Percentiles rank a stretch among this genome's conserved stretches.
Conservation (phyloP, 1,284 basidiomycete species). For the Ceratobasidium sp. region DNA sequence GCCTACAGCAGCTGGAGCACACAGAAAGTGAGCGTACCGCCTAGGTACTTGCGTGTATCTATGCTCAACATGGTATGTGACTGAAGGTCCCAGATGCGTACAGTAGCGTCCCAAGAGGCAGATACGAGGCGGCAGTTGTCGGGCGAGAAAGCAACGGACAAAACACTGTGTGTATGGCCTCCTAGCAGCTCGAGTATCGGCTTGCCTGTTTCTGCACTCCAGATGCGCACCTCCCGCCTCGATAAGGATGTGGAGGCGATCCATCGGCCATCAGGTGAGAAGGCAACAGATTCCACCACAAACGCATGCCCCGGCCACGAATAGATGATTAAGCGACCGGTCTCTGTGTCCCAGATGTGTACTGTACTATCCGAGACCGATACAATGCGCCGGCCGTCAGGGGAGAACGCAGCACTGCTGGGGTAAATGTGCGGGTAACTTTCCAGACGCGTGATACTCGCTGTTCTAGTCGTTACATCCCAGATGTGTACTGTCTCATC, state of each 20-base stretch:
- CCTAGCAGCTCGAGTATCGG: neutral
- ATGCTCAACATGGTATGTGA: neutral
- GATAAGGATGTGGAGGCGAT: neutral
- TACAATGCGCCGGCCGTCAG: too few relatives aligned
- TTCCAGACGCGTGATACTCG: too few relatives aligned
- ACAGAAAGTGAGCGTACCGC: slow-evolving; percentile 52
- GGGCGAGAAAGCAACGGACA: slow-evolving; percentile 37
- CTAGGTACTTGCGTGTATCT: neutral
- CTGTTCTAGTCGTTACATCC: too few relatives aligned
- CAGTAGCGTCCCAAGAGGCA: slow-evolving; percentile 16
- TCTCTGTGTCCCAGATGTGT: too few relatives aligned
- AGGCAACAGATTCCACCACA: too few relatives aligned
- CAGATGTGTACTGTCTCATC: slow-evolving; percentile 27
- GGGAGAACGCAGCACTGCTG: too few relatives aligned
- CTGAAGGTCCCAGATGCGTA: slow-evolving; percentile 38
- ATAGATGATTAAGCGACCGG: too few relatives aligned
- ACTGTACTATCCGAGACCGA: too few relatives aligned
- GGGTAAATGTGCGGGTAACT: too few relatives aligned
- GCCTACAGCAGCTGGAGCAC: slow-evolving; percentile 60
- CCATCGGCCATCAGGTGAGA: too few relatives aligned
- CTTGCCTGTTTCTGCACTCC: neutral
- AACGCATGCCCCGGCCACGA: too few relatives aligned
- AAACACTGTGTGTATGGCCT: slow-evolving; percentile 6
- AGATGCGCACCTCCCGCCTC: neutral
- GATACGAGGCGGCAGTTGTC: slow-evolving; percentile 32